phyloP scores from a whole-genome alignment of 192 early-diverging fungal genomes.

The Thamnidium elegans region DNA sequence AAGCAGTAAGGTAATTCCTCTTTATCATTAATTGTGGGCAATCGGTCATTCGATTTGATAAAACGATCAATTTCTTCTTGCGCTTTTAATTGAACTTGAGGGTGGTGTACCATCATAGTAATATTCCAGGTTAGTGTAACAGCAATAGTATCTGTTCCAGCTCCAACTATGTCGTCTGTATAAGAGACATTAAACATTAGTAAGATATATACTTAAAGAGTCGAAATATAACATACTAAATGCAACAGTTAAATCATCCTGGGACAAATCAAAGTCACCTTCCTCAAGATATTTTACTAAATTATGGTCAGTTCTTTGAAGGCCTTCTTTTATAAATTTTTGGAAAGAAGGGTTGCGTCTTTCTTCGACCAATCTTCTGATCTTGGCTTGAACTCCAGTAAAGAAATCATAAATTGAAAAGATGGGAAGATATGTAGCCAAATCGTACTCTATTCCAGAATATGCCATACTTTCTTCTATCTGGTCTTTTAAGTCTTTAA shows the following conservation, averaged over 20 bases:
- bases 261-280: neutral
- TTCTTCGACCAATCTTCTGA: neutral
- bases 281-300: neutral
- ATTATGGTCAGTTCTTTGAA: neutral
- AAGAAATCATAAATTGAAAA: slow-evolving; percentile 1
- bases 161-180: neutral
- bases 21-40: neutral
- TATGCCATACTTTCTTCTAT: neutral
- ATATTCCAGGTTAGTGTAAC: neutral
- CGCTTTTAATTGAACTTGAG: slow-evolving; percentile 4
- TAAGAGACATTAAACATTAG: no score
- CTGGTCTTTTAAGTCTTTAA: neutral
- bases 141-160: neutral
- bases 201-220: no score
- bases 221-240: neutral
- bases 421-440: slow-evolving; percentile 4
- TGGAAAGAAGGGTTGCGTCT: neutral
- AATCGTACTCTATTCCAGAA: neutral
- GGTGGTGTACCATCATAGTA: neutral
- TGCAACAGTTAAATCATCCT: neutral
- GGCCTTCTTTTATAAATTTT: neutral
- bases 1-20: neutral
- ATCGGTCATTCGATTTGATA: neutral
- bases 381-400: no score
- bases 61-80: neutral